Evolutionary conservation across 75 land plant genomes (phyloP).

Genomic region (Sequoiadendron giganteum): DNA sequence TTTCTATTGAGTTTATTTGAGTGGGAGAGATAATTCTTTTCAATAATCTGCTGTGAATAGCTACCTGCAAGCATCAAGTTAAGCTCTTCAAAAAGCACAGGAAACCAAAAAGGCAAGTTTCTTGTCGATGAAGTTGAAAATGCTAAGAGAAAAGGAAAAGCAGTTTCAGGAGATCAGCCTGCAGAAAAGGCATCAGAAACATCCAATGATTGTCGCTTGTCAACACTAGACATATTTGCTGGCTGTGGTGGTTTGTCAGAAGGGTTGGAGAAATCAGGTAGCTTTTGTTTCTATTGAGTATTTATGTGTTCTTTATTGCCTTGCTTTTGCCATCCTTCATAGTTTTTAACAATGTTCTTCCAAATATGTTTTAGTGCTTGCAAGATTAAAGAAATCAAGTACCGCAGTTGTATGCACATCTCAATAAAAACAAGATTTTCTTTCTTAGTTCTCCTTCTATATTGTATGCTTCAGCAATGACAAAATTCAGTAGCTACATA

Average conservation of each 20-base stretch:
- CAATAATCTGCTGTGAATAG: conserved; percentile 31
- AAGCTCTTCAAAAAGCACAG: conserved; percentile 19
- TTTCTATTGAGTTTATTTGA: background rate
- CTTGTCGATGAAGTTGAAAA: conserved; percentile 55
- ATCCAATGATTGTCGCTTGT: conserved; percentile 31
- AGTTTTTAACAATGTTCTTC: too few relatives aligned
- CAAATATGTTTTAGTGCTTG: background rate
- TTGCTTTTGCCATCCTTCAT: too few relatives aligned
- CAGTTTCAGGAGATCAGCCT: conserved; percentile 26
- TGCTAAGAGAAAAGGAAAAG: conserved; percentile 58
- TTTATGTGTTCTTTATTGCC: background rate
- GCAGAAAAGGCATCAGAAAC: conserved; percentile 8
- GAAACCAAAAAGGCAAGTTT: conserved; percentile 20
- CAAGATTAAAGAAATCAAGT: background rate
- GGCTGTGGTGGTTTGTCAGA: conserved; percentile 99
- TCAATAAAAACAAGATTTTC: background rate
- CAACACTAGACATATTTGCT: conserved; percentile 94
- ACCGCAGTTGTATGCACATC: background rate
- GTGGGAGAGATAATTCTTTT: background rate
- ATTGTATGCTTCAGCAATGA: background rate
- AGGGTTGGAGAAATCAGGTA: conserved; percentile 89
- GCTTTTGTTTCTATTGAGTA: background rate
- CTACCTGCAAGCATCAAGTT: conserved; percentile 70
- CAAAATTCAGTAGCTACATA: too few relatives aligned
- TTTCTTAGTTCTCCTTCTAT: background rate